Base-by-base conservation (phyloP, 306 rosid genomes). In the Castanospermum australe region DNA sequence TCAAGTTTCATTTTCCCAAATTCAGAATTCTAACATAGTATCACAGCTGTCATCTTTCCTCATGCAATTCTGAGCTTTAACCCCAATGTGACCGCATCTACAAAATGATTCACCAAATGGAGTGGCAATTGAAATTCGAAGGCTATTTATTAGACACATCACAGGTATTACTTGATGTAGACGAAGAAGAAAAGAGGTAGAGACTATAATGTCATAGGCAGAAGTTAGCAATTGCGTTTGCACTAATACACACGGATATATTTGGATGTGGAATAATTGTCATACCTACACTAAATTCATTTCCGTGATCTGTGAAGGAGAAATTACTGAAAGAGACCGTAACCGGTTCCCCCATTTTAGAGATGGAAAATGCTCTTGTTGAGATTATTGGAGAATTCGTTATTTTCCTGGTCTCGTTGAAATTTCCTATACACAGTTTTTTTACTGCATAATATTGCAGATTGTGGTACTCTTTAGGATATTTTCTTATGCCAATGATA, bases 71-170 rank as follows among this genome's bases (percentile, higher is more conserved):
- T n/a, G n/a, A 60, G 82, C 73, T 84, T 38, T 72, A 77, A 61
- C 82, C 84, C 1, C 77, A 70, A 33, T 72, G 79, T 20, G 44
- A 60, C 7, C 66, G 63, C 24, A 57, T 87, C 13, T 62, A 83
- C 3, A 84, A 89, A 71, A 87, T 87, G 91, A 82, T 90, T 71
- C 90, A 87, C 85, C 91, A 90, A 77, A 90, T 90, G 89, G 94
- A 90, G 78, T 90, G 91, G 94, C 91, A 90, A 69, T 30, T 87
- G 86, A 86, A 87, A 76, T 90, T 90, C 32, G 88, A 90, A 70
- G 90, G 90, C 45, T 90, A 90, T 79, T 39, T 36, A 10, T 66
- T 90, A 25, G 90, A 86, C 76, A 90, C 90, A 25, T 75, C 90
- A 32, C 90, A 85, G 13, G 86, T 90, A 24, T 79, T 85, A 65